phyloP scores from a whole-genome alignment of 2,329 filamentous ascomycete species.

The Diaporthe batatas region DNA sequence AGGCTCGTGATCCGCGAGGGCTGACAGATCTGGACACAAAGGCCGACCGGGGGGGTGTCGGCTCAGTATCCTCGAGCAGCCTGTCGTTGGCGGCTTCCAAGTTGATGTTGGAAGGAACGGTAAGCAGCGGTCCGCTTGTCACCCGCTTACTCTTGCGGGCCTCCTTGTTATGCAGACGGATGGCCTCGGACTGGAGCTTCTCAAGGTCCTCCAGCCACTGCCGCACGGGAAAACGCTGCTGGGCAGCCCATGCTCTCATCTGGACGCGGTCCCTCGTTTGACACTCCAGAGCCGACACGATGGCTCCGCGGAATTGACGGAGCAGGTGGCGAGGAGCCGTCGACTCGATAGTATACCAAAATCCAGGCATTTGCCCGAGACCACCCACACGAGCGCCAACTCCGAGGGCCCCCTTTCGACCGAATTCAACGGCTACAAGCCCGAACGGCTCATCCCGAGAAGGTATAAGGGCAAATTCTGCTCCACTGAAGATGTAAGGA shows the following conservation, averaged over 20 bases:
- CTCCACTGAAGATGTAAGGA: conserved; percentile 76
- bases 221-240: conserved; percentile 75
- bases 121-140: conserved; percentile 42
- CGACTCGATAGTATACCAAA: conserved; percentile 79
- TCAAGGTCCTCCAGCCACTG: conserved; percentile 77
- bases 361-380: conserved; percentile 78
- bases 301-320: conserved; percentile 74
- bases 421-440: conserved; percentile 77
- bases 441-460: conserved; percentile 79
- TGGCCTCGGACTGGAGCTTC: conserved; percentile 71
- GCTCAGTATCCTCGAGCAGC: conserved; percentile 41
- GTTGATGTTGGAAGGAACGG: conserved; percentile 43
- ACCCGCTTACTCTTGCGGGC: conserved; percentile 45
- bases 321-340: conserved; percentile 73
- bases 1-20: conserved; percentile 43
- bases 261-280: conserved; percentile 67
- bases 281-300: conserved; percentile 71
- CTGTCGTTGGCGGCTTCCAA: conserved; percentile 37
- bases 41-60: conserved; percentile 23
- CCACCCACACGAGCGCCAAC: conserved; percentile 76
- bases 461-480: conserved; percentile 77
- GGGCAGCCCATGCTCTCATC: conserved; percentile 75
- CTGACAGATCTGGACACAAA: conserved; percentile 37
- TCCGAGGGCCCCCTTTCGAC: conserved; percentile 75
- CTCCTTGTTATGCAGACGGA: conserved; percentile 61